These are phyloP conservation scores for Lagenaria siceraria DNA, from an alignment of 306 rosid genomes.

Conservation along the genomic window DNA sequence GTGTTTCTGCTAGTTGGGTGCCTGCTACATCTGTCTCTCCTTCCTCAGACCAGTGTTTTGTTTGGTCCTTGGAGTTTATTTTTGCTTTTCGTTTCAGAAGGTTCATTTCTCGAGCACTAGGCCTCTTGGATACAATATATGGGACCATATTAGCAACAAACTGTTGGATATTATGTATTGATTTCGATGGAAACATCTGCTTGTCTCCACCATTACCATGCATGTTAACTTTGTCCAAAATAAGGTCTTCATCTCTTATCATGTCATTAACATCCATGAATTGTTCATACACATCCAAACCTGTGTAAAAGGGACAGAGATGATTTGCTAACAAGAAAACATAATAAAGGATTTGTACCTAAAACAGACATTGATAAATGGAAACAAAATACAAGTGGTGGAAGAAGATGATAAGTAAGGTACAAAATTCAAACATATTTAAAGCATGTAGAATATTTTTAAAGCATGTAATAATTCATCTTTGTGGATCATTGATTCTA, in stretches of 20 bases:
- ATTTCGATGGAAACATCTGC: conserved; percentile 51
- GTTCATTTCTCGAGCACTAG: conserved; percentile 86
- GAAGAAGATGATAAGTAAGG: not conserved
- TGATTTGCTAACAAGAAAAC: conserved; percentile 10
- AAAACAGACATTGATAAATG: not conserved
- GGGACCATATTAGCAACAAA: conserved; percentile 93
- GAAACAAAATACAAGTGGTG: not conserved
- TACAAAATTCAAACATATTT: not conserved
- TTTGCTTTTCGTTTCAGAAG: conserved; percentile 94
- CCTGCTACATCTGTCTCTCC: conserved; percentile 46
- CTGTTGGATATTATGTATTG: conserved; percentile 68
- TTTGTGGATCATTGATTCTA: no score
- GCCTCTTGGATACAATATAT: conserved; percentile 69
- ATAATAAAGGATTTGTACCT: not conserved
- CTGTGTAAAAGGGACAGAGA: conserved; percentile 23
- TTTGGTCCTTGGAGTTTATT: conserved; percentile 72
- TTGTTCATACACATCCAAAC: conserved; percentile 86
- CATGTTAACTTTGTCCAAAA: conserved; percentile 42
- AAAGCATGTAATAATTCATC: no score
- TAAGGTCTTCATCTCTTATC: conserved; percentile 92
- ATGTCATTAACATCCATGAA: conserved; percentile 97
- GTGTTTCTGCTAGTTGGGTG: conserved; percentile 32
- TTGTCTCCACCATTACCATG: conserved; percentile 52
- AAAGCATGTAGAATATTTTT: not conserved
- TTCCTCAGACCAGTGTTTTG: conserved; percentile 77